Evolutionary conservation across 345 rosid genomes (phyloP).

Genomic region (Citrus sp.): DNA sequence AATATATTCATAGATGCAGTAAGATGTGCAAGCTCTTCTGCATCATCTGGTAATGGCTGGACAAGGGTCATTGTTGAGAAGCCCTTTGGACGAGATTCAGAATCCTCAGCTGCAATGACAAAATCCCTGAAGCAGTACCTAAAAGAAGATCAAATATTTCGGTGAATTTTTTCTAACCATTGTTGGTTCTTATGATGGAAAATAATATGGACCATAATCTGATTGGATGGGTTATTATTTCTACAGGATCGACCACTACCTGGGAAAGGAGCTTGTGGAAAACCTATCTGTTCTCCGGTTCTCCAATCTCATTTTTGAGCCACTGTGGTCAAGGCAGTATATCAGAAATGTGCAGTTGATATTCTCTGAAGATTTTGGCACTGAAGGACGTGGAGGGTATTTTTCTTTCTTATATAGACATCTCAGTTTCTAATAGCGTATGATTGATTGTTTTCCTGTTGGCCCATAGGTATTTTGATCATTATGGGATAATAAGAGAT

Average conservation of each 20-base stretch:
- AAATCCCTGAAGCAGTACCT: slow-evolving; percentile 77
- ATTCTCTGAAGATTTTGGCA: slow-evolving; percentile 98
- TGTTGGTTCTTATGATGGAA: not conserved
- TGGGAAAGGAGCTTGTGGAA: slow-evolving; percentile 97
- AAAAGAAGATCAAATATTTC: slow-evolving; percentile 91
- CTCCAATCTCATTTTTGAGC: slow-evolving; percentile 97
- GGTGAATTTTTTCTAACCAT: slow-evolving; percentile 37
- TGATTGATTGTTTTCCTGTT: not conserved
- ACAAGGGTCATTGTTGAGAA: slow-evolving; percentile 98
- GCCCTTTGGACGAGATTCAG: slow-evolving; percentile 98
- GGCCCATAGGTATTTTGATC: slow-evolving; percentile 73
- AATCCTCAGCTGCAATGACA: slow-evolving; percentile 92
- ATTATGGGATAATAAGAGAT: slow-evolving; percentile 94
- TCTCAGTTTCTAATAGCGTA: not conserved
- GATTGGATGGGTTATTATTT: slow-evolving; percentile 19
- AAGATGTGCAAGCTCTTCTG: slow-evolving; percentile 82
- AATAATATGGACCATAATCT: slow-evolving; percentile 5
- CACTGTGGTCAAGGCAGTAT: slow-evolving; percentile 95
- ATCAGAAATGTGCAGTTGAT: slow-evolving; percentile 86
- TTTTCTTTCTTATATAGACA: slow-evolving; percentile 7
- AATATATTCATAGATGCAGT: slow-evolving; percentile 93
- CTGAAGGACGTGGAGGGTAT: slow-evolving; percentile 99
- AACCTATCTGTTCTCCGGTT: slow-evolving; percentile 95
- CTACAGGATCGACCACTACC: slow-evolving; percentile 93
- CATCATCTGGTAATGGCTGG: slow-evolving; percentile 94